phyloP scores from a whole-genome alignment of 352 stramenopile species.

The Pythium sukuiense region DNA sequence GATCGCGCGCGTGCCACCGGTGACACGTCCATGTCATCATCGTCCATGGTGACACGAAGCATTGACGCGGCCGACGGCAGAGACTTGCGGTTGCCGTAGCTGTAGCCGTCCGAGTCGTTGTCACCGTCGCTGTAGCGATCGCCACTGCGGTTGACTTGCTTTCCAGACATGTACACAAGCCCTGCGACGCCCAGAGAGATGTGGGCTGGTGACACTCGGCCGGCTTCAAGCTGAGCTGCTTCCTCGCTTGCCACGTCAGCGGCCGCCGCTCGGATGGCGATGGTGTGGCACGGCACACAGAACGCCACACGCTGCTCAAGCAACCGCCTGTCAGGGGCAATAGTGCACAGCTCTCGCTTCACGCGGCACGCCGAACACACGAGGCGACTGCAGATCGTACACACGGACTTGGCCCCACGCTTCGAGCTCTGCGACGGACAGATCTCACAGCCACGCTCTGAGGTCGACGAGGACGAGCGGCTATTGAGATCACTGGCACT shows the following conservation, averaged over 20 bases:
- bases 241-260: slow-evolving; percentile 24
- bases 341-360: slow-evolving; percentile 41
- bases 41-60: slow-evolving; percentile 9
- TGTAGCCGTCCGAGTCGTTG: slow-evolving; percentile 1
- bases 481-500: slow-evolving; percentile 15
- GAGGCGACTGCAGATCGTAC: slow-evolving; percentile 45
- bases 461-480: background rate
- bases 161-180: background rate
- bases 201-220: background rate
- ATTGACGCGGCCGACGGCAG: slow-evolving; percentile 18
- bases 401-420: slow-evolving; percentile 22
- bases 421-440: slow-evolving; percentile 12
- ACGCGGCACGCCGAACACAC: slow-evolving; percentile 57
- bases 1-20: background rate
- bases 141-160: background rate
- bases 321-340: slow-evolving; percentile 9
- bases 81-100: slow-evolving; percentile 13
- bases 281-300: slow-evolving; percentile 27
- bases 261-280: slow-evolving; percentile 19
- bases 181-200: slow-evolving; percentile 1
- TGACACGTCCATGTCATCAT: slow-evolving; percentile 15
- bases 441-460: slow-evolving; percentile 21
- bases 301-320: slow-evolving; percentile 23
- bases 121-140: background rate
- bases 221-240: background rate